A percentile compares a stretch with the other conserved stretches of the same genome.
phyloP scores from a whole-genome alignment of 306 rosid species.

The Trifolium fragiferum region DNA sequence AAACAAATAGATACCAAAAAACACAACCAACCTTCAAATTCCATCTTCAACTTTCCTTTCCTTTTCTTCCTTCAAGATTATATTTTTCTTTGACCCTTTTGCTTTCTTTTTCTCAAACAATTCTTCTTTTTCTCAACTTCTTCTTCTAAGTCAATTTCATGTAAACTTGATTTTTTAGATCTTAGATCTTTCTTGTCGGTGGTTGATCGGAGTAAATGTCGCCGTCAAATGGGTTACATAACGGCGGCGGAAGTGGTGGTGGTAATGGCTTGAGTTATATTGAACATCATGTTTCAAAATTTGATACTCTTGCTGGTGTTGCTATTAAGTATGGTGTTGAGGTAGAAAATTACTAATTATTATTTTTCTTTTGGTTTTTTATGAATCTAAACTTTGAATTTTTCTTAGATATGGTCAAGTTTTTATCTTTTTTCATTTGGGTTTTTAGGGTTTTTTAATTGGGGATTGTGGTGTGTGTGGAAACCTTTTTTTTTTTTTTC shows the following conservation, averaged over 20 bases:
- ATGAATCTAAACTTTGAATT: constrained; percentile 24
- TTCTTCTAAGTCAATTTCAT: constrained; percentile 25
- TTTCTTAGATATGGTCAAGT: constrained; percentile 2
- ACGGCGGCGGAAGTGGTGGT: constrained; percentile 46
- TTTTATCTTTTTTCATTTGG: constrained; percentile 31
- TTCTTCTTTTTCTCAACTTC: constrained; percentile 17
- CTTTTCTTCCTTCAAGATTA: constrained; percentile 42
- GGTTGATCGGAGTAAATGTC: constrained; percentile 63
- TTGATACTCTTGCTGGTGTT: constrained; percentile 88
- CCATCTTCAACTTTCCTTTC: constrained; percentile 25
- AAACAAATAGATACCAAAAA: background rate
- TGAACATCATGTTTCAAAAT: constrained; percentile 77
- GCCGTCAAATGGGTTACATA: constrained; percentile 62
- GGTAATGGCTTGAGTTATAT: constrained; percentile 59
- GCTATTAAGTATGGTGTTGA: constrained; percentile 94
- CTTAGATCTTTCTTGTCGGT: constrained; percentile 55
- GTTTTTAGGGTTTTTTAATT: background rate
- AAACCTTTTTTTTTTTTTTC: background rate
- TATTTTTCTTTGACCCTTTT: constrained; percentile 52
- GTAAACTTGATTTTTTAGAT: constrained; percentile 36
- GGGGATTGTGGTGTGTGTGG: background rate
- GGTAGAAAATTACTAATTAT: constrained; percentile 46
- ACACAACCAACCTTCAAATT: background rate
- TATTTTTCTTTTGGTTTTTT: background rate
- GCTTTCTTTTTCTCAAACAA: constrained; percentile 4